These are phyloP conservation scores for Pseudocercospora vitis DNA, from an alignment of 2,329 filamentous ascomycete genomes.

Conservation along the genomic window DNA sequence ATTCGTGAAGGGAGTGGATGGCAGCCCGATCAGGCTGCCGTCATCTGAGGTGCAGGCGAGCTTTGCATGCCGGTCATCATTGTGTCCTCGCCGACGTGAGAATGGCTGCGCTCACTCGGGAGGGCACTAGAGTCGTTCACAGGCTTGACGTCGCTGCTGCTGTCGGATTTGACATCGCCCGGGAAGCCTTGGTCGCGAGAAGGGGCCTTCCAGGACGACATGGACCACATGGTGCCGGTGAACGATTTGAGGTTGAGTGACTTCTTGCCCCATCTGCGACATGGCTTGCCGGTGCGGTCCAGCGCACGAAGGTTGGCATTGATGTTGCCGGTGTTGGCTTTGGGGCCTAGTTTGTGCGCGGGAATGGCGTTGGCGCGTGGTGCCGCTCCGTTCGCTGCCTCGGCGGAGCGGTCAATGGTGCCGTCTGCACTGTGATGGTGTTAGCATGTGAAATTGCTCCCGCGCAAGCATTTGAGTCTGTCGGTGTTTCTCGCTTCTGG, in stretches of 20 bases:
- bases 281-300: conserved; percentile 87
- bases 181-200: conserved; percentile 54
- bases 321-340: conserved; percentile 95
- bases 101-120: conserved; percentile 59
- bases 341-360: conserved; percentile 85
- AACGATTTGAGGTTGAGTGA: conserved; percentile 87
- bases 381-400: conserved; percentile 15
- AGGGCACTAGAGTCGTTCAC: conserved; percentile 57
- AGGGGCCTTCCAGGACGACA: conserved; percentile 81
- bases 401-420: conserved; percentile 44
- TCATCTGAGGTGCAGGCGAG: conserved; percentile 40
- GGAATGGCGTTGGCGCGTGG: conserved; percentile 35
- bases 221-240: conserved; percentile 79
- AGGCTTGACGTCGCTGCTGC: conserved; percentile 57
- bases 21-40: conserved; percentile 35
- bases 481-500: too few relatives aligned
- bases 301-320: conserved; percentile 93
- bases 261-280: conserved; percentile 85
- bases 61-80: conserved; percentile 38
- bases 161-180: conserved; percentile 61
- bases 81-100: conserved; percentile 43
- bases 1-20: too few relatives aligned
- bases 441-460: conserved; percentile 26
- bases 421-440: conserved; percentile 50
- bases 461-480: too few relatives aligned